These are phyloP conservation scores for Aplosporella prunicola DNA, from an alignment of 2,329 filamentous ascomycete species.

Conservation along the genomic window DNA sequence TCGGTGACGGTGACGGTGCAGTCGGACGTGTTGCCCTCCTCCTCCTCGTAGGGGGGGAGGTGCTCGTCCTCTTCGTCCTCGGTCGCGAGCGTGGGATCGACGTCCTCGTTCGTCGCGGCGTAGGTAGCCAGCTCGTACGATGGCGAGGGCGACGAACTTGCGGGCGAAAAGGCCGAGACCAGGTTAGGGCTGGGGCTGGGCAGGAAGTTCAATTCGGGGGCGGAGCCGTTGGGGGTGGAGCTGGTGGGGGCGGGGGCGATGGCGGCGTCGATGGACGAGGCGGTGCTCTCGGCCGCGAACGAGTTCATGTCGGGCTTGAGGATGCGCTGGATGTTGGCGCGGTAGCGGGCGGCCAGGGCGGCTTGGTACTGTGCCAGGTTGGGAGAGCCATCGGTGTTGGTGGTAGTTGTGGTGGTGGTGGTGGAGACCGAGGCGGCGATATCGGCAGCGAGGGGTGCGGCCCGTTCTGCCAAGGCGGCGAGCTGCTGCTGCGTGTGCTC, in stretches of 20 bases:
- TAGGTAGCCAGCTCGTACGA: no score
- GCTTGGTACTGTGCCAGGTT: conserved; percentile 5
- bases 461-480: conserved; percentile 6
- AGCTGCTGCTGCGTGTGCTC: conserved; percentile 10
- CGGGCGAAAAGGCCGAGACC: no score
- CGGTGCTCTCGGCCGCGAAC: no score
- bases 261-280: conserved; percentile 2
- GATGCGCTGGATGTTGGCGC: conserved; percentile 8
- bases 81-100: no score
- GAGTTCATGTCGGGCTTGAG: conserved; percentile 5
- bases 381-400: background rate
- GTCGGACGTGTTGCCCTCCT: conserved; percentile 7
- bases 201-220: no score
- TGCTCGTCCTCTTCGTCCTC: conserved; percentile 4
- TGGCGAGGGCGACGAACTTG: no score
- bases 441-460: background rate
- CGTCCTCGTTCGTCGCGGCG: no score
- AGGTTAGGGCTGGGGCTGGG: no score
- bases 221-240: conserved; percentile 3
- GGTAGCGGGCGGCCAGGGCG: conserved; percentile 6
- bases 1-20: conserved; percentile 11
- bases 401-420: no score
- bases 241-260: conserved; percentile 2
- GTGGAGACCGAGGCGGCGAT: no score
- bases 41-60: conserved; percentile 5